These are phyloP conservation scores for Xylaria scruposa DNA, from an alignment of 495 filamentous ascomycete genomes.

Conservation along the genomic window DNA sequence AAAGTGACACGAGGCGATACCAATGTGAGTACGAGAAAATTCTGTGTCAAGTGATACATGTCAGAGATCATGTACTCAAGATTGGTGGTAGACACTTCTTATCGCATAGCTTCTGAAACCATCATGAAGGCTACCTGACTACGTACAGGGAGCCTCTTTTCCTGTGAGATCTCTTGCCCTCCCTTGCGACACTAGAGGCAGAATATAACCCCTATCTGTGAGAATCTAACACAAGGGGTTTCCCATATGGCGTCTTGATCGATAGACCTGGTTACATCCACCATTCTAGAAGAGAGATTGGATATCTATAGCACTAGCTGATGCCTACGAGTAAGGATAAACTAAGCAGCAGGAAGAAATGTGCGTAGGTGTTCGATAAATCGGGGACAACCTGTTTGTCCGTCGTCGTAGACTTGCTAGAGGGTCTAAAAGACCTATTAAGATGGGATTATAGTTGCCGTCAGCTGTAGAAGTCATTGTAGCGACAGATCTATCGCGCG, in stretches of 20 bases:
- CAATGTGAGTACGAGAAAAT: not conserved
- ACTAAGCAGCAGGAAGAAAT: not conserved
- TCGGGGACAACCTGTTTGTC: not conserved
- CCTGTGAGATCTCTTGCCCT: too few species aligned
- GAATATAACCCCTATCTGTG: not conserved
- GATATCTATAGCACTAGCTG: not conserved
- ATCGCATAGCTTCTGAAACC: too few species aligned
- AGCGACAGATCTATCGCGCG: not conserved
- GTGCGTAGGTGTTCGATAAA: not conserved
- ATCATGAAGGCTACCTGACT: too few species aligned
- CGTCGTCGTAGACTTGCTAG: not conserved
- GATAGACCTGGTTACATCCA: not conserved
- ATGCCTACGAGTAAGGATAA: not conserved
- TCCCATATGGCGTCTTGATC: not conserved
- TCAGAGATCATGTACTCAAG: too few species aligned
- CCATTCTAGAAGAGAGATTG: not conserved
- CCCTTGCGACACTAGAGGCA: not conserved
- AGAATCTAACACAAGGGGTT: not conserved
- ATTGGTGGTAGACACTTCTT: too few species aligned
- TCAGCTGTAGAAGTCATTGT: not conserved
- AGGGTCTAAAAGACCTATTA: not conserved
- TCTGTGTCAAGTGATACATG: not conserved
- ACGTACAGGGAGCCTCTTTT: too few species aligned
- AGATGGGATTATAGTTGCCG: not conserved
- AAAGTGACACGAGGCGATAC: not conserved